Base-by-base conservation (phyloP, 306 rosid species). In the Quillaja saponaria region DNA sequence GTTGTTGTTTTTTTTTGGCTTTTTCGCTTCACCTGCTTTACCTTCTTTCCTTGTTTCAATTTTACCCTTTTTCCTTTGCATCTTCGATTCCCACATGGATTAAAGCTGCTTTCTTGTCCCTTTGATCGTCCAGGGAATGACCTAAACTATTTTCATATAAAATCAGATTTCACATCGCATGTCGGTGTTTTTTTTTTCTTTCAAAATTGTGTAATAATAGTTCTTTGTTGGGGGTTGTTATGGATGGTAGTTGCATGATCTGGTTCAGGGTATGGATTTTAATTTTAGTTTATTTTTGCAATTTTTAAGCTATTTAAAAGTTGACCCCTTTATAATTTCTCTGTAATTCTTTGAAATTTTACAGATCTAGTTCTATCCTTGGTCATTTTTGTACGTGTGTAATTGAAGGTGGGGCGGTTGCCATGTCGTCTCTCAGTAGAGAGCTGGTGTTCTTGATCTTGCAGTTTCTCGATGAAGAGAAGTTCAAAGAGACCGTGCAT, bases 371-470 rank as follows among this genome's bases (percentile, higher is more conserved):
- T 72, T 66, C 60, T 69, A 55, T 69, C 47, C 20, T 63, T 60
- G 71, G 74, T 73, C 54, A 71, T 80, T 81, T 69, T 72, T 61
- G 77, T 55, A 66, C 61, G 59, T 71, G 47, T 54, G 69, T 69
- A 78, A 82, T 75, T 55, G 73, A 74, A 66, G 79, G 76, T 62
- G 73, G 72, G 73, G 66, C 54, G 66, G 73, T 69, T 68, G 51
- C 49, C 77, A 92, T 92, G 99, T 92, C 96, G 58, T 92, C 96
- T 69, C 95, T 92, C 47, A 92, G 99, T 63, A 92, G 96, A 63
- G 99, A 92, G 82, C 80, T 92, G 69, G 99, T 92, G 85, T 92
- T 92, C 88, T 70, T 92, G 94, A 92, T 92, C 88, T 81, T 92
- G 76, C 99, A 92, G 87, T 89, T 92, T 77, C 89, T 92, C 14